These are phyloP conservation scores for Euptelea pleiosperma DNA, from an alignment of 164 flowering plant genomes.

Conservation along the genomic window DNA sequence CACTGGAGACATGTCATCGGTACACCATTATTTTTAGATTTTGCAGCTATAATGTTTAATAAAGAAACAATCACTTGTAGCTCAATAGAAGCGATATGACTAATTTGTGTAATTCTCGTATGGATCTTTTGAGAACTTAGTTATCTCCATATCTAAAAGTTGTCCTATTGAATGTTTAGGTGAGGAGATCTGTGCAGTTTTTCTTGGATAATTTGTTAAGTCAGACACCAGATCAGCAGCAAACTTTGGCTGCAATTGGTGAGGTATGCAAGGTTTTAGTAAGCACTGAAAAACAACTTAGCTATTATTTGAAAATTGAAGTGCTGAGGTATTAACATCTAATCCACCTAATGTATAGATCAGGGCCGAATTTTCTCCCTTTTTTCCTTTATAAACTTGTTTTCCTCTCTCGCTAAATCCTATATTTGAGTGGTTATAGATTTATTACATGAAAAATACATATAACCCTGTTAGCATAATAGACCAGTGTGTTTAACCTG, in stretches of 20 bases:
- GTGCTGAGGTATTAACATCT: too few relatives aligned
- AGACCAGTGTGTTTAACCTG: too few relatives aligned
- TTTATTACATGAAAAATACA: too few relatives aligned
- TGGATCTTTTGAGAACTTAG: not conserved
- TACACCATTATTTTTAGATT: conserved; percentile 27
- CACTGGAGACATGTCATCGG: conserved; percentile 89
- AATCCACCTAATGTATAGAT: too few relatives aligned
- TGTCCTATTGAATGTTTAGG: conserved; percentile 36
- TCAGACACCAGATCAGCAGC: conserved; percentile 80
- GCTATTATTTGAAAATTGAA: not conserved
- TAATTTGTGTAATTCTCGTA: not conserved
- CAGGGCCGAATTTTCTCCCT: too few relatives aligned
- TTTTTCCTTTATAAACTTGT: too few relatives aligned
- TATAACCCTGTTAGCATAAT: too few relatives aligned
- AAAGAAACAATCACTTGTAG: not conserved
- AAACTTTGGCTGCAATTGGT: conserved; percentile 83
- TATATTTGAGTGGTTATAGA: too few relatives aligned
- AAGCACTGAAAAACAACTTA: not conserved
- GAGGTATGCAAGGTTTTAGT: conserved; percentile 54
- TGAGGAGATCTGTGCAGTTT: conserved; percentile 87
- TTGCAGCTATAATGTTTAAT: not conserved
- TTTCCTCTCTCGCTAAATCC: too few relatives aligned
- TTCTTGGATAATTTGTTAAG: conserved; percentile 77
- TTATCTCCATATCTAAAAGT: not conserved
- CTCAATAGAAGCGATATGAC: not conserved